Conservation (phyloP, 805 yeast species). For the Candida glaebosa region DNA sequence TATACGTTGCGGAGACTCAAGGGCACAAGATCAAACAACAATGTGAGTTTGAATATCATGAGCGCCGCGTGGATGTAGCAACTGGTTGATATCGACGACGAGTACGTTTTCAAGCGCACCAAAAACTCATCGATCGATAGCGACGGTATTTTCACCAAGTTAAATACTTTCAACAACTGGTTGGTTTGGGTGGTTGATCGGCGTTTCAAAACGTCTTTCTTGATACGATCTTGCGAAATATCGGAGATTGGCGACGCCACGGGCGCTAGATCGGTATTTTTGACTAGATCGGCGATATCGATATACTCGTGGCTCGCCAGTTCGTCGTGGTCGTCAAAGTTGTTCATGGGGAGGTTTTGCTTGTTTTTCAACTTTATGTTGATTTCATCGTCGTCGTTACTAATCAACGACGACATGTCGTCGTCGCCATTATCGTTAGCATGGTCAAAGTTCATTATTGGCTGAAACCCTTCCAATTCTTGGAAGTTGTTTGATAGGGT, state of each 20-base stretch:
- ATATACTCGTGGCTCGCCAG: conserved; percentile 4
- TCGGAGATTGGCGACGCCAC: conserved; percentile 15
- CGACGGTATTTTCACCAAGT: conserved; percentile 32
- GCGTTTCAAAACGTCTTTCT: conserved; percentile 17
- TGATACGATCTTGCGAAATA: conserved; percentile 16
- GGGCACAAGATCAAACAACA: conserved; percentile 29
- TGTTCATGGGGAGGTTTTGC: conserved; percentile 1
- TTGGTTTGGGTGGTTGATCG: conserved; percentile 19
- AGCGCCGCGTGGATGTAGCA: conserved; percentile 39
- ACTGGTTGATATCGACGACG: conserved; percentile 35
- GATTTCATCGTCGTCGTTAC: conserved; percentile 3
- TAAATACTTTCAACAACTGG: conserved; percentile 29
- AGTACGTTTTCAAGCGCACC: conserved; percentile 35
- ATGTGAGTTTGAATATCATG: conserved; percentile 32
- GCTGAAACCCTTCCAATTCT: conserved; percentile 2
- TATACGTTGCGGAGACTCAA: conserved; percentile 34
- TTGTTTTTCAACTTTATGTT: background rate
- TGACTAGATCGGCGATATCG: conserved; percentile 10
- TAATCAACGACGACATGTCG: no score
- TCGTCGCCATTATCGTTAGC: conserved; percentile 8
- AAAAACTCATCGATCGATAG: conserved; percentile 33
- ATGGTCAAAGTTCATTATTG: background rate
- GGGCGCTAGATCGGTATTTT: conserved; percentile 9
- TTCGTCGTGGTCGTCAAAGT: no score
- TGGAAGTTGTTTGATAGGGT: conserved; percentile 2